Evolutionary conservation across 257 asterid species (phyloP).

Genomic region (Solanum verrucosum): DNA sequence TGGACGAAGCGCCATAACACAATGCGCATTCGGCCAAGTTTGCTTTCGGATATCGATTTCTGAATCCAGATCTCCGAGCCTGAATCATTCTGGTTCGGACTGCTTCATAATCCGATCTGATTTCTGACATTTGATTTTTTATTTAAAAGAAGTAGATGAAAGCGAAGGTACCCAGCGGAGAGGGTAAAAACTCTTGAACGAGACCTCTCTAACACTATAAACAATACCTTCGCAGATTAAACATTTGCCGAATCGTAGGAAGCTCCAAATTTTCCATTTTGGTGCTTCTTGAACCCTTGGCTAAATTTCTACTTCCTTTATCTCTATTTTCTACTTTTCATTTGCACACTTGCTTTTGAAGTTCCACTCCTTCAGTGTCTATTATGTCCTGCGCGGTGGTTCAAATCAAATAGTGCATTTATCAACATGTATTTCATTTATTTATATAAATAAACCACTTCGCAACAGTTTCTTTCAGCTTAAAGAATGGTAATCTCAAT

Average conservation of each 20-base stretch:
- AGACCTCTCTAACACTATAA: conserved; percentile 60
- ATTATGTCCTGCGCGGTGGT: not conserved
- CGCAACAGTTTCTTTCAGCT: not conserved
- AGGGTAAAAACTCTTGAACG: conserved; percentile 30
- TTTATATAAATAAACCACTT: not conserved
- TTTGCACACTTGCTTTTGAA: not conserved
- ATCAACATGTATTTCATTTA: not conserved
- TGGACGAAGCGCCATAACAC: conserved; percentile 44
- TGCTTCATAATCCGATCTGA: conserved; percentile 20
- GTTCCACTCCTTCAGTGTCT: not conserved
- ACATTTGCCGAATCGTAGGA: conserved; percentile 47
- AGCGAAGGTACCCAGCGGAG: conserved; percentile 94
- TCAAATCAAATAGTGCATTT: not conserved
- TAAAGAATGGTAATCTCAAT: not conserved
- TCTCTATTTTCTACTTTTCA: not conserved
- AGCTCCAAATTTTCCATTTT: conserved; percentile 19
- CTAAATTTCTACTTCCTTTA: not conserved
- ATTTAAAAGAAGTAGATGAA: too few species aligned
- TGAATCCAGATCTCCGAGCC: conserved; percentile 41
- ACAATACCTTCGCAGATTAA: conserved; percentile 45
- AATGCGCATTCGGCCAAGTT: conserved; percentile 75
- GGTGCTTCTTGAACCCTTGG: conserved; percentile 60
- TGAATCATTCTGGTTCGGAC: conserved; percentile 14
- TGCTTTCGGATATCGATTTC: conserved; percentile 57
- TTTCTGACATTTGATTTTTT: not conserved